A percentile compares a stretch with the other conserved stretches of the same genome.
phyloP scores from a whole-genome alignment of 1,284 basidiomycete species.

The Volvariella volvacea region DNA sequence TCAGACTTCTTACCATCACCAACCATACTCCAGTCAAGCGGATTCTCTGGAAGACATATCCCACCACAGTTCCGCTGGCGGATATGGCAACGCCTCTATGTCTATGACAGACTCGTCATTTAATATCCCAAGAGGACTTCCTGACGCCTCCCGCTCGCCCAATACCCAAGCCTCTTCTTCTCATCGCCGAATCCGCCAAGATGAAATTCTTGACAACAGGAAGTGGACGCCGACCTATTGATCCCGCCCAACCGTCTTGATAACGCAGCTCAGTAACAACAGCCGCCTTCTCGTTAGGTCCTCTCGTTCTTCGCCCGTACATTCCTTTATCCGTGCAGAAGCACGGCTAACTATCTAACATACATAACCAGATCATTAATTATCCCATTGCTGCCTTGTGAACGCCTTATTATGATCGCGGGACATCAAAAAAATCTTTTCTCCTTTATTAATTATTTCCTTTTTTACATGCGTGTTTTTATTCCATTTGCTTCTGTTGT shows the following conservation, averaged over 20 bases:
- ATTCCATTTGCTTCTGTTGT: conserved; percentile 11
- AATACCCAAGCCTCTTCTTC: conserved; percentile 26
- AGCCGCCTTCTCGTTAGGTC: conserved; percentile 30
- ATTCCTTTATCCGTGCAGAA: conserved; percentile 27
- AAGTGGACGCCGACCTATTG: conserved; percentile 42
- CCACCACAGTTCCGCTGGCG: conserved; percentile 19
- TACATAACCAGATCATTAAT: conserved; percentile 32
- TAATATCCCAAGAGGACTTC: conserved; percentile 26
- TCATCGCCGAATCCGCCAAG: conserved; percentile 26
- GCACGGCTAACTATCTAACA: conserved; percentile 22
- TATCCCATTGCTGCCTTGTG: conserved; percentile 18
- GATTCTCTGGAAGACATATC: conserved; percentile 33
- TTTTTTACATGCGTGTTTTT: conserved; percentile 10
- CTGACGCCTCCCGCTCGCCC: conserved; percentile 30
- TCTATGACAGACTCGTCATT: conserved; percentile 30
- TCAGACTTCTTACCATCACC: conserved; percentile 40
- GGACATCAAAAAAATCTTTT: conserved; percentile 9
- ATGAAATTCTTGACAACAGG: conserved; percentile 30
- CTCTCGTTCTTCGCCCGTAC: conserved; percentile 18
- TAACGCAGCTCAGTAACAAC: conserved; percentile 24
- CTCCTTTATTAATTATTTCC: conserved; percentile 10
- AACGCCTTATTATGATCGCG: conserved; percentile 5
- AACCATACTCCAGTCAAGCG: conserved; percentile 35
- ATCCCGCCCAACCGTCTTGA: conserved; percentile 17
- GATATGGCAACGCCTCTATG: conserved; percentile 28